Evolutionary conservation across 2,329 filamentous ascomycete genomes (phyloP).

Genomic region (Magnaporthiopsis incrustans): DNA sequence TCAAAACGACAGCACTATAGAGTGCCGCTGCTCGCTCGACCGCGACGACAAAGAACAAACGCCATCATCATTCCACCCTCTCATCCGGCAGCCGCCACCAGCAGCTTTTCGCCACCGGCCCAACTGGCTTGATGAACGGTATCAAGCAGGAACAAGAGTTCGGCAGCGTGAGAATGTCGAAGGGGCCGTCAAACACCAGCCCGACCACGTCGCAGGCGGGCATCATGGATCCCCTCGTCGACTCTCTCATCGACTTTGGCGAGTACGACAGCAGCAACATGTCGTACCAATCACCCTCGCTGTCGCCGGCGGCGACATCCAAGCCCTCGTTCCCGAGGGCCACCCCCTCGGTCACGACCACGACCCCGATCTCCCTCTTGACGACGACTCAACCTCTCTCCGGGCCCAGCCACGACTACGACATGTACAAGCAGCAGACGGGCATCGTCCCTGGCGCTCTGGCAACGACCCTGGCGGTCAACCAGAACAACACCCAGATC

Average conservation of each 20-base stretch:
- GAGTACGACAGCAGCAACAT: conserved; percentile 51
- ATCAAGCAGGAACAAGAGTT: conserved; percentile 6
- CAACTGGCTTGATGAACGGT: conserved; percentile 1
- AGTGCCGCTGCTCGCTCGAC: neutral
- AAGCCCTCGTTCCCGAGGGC: conserved; percentile 46
- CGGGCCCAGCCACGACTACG: conserved; percentile 89
- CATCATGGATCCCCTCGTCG: conserved; percentile 42
- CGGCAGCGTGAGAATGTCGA: conserved; percentile 7
- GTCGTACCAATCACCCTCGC: conserved; percentile 49
- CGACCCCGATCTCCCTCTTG: conserved; percentile 46
- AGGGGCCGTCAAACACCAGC: conserved; percentile 13
- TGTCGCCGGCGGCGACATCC: conserved; percentile 43
- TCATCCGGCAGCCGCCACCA: neutral
- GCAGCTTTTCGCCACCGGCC: neutral
- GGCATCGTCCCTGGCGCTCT: conserved; percentile 81
- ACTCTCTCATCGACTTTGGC: conserved; percentile 52
- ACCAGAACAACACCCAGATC: conserved; percentile 49
- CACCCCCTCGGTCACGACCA: conserved; percentile 35
- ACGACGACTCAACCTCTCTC: conserved; percentile 52
- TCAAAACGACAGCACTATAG: neutral
- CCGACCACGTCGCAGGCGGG: conserved; percentile 24
- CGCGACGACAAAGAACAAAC: neutral
- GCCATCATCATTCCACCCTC: neutral
- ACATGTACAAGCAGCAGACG: conserved; percentile 91
- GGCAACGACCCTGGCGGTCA: conserved; percentile 71